Conservation (phyloP, 768 basidiomycete species). For the Suillus discolor region DNA sequence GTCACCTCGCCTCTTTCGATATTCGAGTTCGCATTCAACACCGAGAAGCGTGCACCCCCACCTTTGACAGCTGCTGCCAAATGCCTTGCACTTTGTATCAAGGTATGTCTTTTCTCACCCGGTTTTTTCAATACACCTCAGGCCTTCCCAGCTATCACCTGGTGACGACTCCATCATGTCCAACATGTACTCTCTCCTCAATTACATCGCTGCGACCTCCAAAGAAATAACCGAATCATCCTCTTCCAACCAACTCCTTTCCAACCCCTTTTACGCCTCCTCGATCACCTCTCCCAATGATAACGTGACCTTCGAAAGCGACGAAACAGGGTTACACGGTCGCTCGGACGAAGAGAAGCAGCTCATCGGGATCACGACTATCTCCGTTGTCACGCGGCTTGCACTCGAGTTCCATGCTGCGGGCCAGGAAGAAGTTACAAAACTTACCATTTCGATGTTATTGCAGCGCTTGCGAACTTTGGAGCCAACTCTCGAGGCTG, state of each 20-base stretch:
- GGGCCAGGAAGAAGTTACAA: slow-evolving; percentile 82
- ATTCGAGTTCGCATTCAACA: slow-evolving; percentile 83
- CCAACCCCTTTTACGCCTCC: slow-evolving; percentile 42
- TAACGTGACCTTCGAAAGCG: slow-evolving; percentile 52
- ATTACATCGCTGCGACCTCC: slow-evolving; percentile 85
- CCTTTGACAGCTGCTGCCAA: slow-evolving; percentile 86
- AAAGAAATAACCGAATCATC: slow-evolving; percentile 68
- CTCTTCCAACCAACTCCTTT: slow-evolving; percentile 42
- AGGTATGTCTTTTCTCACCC: slow-evolving; percentile 45
- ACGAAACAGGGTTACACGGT: slow-evolving; percentile 64
- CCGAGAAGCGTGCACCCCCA: slow-evolving; percentile 72
- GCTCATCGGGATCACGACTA: slow-evolving; percentile 86
- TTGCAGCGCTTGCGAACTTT: slow-evolving; percentile 83
- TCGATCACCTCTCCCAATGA: slow-evolving; percentile 40
- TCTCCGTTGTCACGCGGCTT: slow-evolving; percentile 86
- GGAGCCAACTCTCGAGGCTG: slow-evolving; percentile 87
- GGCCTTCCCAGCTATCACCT: slow-evolving; percentile 62
- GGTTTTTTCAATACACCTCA: slow-evolving; percentile 8
- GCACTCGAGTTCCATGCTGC: slow-evolving; percentile 70
- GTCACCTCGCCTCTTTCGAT: slow-evolving; percentile 86
- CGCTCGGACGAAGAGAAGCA: slow-evolving; percentile 84
- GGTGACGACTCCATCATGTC: slow-evolving; percentile 92
- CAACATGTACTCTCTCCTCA: slow-evolving; percentile 94
- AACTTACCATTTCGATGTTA: slow-evolving; percentile 90
- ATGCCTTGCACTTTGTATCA: slow-evolving; percentile 87